Percentiles rank a stretch among this genome's conserved stretches.
Conservation (phyloP, 352 stramenopile genomes). For the Phytophthora syringae region DNA sequence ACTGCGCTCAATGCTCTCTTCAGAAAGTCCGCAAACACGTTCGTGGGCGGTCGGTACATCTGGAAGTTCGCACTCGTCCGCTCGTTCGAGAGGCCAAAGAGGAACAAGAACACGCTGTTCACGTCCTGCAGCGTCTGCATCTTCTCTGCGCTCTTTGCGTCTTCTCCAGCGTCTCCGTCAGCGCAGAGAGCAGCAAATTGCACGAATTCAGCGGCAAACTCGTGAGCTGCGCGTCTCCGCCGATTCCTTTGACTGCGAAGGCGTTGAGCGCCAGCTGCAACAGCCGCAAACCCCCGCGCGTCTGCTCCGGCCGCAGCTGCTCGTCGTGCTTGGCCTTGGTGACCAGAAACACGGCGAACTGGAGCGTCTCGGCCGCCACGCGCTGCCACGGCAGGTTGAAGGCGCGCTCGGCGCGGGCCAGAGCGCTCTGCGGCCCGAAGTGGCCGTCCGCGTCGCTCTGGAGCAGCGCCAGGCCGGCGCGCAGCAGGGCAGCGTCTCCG, state of each 20-base stretch:
- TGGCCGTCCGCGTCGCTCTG: conserved; percentile 20
- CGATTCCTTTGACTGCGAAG: conserved; percentile 31
- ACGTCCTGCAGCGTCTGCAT: conserved; percentile 57
- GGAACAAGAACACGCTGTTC: conserved; percentile 62
- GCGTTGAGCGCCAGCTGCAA: conserved; percentile 62
- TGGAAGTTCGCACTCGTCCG: conserved; percentile 52
- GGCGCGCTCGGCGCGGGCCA: conserved; percentile 42
- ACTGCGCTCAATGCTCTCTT: conserved; percentile 52
- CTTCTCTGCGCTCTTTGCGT: conserved; percentile 15
- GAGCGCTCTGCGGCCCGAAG: conserved; percentile 22
- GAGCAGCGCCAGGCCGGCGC: conserved; percentile 43
- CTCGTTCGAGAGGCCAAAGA: conserved; percentile 60
- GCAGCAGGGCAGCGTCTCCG: conserved; percentile 48
- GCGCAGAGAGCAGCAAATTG: conserved; percentile 73
- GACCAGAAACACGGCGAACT: conserved; percentile 75
- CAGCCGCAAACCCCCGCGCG: conserved; percentile 49
- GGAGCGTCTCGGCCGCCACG: conserved; percentile 62
- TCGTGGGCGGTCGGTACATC: conserved; percentile 82
- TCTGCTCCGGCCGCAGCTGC: conserved; percentile 36
- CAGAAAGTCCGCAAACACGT: conserved; percentile 79
- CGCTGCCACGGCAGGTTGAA: conserved; percentile 72
- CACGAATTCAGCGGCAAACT: conserved; percentile 71
- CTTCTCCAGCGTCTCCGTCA: conserved; percentile 67
- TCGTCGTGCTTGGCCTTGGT: conserved; percentile 59
- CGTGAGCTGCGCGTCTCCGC: conserved; percentile 40